A percentile compares a stretch with the other conserved stretches of the same genome.
These are phyloP conservation scores for Colletotrichum gloeosporioides DNA, from an alignment of 2,329 filamentous ascomycete species.

Conservation along the genomic window DNA sequence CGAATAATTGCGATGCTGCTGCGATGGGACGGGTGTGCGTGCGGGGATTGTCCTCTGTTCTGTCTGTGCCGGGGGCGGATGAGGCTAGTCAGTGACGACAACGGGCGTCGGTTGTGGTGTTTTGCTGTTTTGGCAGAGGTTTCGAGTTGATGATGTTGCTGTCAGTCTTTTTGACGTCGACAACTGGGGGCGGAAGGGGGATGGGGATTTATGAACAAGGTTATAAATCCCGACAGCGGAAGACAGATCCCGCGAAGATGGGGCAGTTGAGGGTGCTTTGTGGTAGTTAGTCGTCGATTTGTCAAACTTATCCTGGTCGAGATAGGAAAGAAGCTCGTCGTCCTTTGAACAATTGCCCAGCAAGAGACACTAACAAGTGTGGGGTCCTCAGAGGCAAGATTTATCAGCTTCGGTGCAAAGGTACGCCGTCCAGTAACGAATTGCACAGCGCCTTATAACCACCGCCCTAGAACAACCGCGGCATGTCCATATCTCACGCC, in stretches of 20 bases:
- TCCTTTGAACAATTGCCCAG: neutral
- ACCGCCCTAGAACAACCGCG: neutral
- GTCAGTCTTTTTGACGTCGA: neutral
- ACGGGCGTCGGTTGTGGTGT: neutral
- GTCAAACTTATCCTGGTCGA: neutral
- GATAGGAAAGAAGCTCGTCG: neutral
- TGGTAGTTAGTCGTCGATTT: neutral
- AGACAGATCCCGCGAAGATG: neutral
- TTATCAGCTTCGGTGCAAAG: neutral
- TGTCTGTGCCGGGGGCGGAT: neutral
- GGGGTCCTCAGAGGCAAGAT: neutral
- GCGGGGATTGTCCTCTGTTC: neutral
- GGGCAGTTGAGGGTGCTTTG: neutral
- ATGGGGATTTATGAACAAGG: conserved; percentile 5
- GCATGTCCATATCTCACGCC: neutral
- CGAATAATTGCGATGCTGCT: neutral
- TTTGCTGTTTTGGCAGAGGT: neutral
- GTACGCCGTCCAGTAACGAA: neutral
- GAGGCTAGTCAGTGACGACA: neutral
- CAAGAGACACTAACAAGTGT: neutral
- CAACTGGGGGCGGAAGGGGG: neutral
- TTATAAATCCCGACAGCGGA: neutral
- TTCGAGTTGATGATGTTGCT: conserved; percentile 8
- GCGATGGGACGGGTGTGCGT: neutral
- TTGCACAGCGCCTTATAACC: neutral